Percentiles rank a stretch among this genome's conserved stretches.
Evolutionary conservation across 1,284 basidiomycete genomes (phyloP).

Genomic region (Hemileia vastatrix): DNA sequence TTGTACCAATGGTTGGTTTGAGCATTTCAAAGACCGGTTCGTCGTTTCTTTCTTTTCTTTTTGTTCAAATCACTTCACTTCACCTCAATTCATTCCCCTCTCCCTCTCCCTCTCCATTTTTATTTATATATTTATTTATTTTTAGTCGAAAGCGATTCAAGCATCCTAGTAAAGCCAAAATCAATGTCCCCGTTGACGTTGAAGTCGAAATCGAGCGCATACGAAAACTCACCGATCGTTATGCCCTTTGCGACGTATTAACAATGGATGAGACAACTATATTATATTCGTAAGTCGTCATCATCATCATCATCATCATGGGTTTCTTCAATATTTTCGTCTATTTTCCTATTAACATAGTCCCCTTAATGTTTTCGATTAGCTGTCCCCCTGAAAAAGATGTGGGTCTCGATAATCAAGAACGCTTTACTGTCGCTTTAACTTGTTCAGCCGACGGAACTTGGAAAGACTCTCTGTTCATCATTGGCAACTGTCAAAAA

Average conservation of each 20-base stretch:
- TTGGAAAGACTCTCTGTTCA: conserved; percentile 16
- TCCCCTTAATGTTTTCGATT: neutral
- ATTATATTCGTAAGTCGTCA: conserved; percentile 5
- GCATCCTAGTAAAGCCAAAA: neutral
- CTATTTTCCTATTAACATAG: neutral
- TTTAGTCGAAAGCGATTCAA: conserved; percentile 13
- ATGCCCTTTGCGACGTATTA: conserved; percentile 9
- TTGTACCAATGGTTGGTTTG: neutral
- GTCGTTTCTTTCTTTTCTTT: neutral
- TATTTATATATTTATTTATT: neutral
- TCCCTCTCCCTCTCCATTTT: neutral
- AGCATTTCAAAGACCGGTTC: conserved; percentile 11
- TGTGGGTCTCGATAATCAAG: neutral
- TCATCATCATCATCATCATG: neutral
- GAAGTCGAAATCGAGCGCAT: conserved; percentile 12
- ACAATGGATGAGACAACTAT: conserved; percentile 19
- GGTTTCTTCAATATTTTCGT: neutral
- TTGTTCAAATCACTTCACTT: neutral
- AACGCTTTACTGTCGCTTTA: conserved; percentile 10
- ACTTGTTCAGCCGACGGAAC: conserved; percentile 20
- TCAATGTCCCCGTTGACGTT: neutral
- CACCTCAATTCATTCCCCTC: too few relatives aligned
- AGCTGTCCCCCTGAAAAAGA: conserved; percentile 15
- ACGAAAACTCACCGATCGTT: conserved; percentile 3
- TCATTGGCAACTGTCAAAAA: conserved; percentile 14